These are phyloP conservation scores for Trichosphaerium sp. DNA, from an alignment of 78 protist species.

Conservation along the genomic window DNA sequence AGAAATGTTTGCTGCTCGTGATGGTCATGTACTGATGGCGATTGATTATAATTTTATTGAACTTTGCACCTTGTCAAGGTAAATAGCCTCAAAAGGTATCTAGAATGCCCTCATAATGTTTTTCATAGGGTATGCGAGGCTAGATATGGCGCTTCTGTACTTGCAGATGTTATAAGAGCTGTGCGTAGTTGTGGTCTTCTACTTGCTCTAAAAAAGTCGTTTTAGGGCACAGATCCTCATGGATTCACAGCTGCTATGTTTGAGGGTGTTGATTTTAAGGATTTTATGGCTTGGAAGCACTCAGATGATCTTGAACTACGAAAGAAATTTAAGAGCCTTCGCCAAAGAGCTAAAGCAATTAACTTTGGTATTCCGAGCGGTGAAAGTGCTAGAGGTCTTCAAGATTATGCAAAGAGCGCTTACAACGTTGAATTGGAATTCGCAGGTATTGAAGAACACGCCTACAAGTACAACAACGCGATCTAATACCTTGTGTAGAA, in stretches of 20 bases:
- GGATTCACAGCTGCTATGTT: background rate
- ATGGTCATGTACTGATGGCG: background rate
- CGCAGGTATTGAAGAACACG: no score
- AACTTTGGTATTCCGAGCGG: slow-evolving; percentile 4
- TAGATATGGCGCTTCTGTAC: background rate
- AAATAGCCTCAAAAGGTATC: no score
- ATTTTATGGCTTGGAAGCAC: background rate
- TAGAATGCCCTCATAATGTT: no score
- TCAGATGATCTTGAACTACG: background rate
- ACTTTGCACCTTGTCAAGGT: slow-evolving; percentile 9
- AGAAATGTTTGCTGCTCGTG: background rate
- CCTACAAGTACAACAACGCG: no score
- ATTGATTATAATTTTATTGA: background rate
- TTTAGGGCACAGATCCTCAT: background rate
- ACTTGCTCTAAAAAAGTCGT: no score
- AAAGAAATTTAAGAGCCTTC: background rate
- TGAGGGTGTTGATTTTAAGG: background rate
- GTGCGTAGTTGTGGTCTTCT: no score
- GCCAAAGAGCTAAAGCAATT: slow-evolving; percentile 1
- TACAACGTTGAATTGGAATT: no score
- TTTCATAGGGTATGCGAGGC: slow-evolving; percentile 1
- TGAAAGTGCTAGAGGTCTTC: background rate
- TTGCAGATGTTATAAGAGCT: background rate
- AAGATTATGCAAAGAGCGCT: slow-evolving; percentile 1
- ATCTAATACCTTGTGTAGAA: background rate